Percentiles rank a stretch among this genome's conserved stretches.
Evolutionary conservation across 306 rosid species (phyloP).

Genomic region (Neltuma alba): DNA sequence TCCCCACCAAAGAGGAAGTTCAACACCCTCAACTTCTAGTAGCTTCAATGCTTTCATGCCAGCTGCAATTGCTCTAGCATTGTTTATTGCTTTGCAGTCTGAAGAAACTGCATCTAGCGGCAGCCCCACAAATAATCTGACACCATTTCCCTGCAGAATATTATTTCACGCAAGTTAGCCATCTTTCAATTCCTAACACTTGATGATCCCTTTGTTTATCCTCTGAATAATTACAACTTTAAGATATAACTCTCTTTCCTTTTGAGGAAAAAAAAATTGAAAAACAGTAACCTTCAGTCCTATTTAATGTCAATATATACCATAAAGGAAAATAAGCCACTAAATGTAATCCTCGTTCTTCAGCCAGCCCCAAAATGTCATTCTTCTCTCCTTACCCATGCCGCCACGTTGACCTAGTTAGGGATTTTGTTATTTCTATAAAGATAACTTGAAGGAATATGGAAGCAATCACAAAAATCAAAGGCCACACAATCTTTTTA

Average conservation of each 20-base stretch:
- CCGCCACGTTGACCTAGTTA: not conserved
- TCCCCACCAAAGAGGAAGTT: slow-evolving; percentile 12
- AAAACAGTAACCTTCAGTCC: not conserved
- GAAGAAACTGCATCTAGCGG: slow-evolving; percentile 6
- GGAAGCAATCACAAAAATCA: no score
- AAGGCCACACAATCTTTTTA: not conserved
- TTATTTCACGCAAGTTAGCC: not conserved
- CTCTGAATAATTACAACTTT: not conserved
- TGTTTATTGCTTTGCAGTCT: slow-evolving; percentile 1
- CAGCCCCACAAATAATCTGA: slow-evolving; percentile 1
- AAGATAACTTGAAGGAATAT: not conserved
- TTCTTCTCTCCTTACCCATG: not conserved
- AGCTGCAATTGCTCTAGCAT: slow-evolving; percentile 13
- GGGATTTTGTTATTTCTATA: not conserved
- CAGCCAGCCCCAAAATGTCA: not conserved
- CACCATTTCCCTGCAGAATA: not conserved
- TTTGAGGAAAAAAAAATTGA: not conserved
- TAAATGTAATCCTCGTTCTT: not conserved
- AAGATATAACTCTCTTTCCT: not conserved
- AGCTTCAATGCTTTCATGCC: not conserved
- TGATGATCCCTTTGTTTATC: not conserved
- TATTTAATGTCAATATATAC: not conserved
- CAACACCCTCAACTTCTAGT: not conserved
- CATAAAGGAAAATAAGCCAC: not conserved
- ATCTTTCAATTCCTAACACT: not conserved